Percentiles rank a stretch among this genome's conserved stretches.
These are phyloP conservation scores for Syzygium aromaticum DNA, from an alignment of 345 rosid species.

Conservation along the genomic window DNA sequence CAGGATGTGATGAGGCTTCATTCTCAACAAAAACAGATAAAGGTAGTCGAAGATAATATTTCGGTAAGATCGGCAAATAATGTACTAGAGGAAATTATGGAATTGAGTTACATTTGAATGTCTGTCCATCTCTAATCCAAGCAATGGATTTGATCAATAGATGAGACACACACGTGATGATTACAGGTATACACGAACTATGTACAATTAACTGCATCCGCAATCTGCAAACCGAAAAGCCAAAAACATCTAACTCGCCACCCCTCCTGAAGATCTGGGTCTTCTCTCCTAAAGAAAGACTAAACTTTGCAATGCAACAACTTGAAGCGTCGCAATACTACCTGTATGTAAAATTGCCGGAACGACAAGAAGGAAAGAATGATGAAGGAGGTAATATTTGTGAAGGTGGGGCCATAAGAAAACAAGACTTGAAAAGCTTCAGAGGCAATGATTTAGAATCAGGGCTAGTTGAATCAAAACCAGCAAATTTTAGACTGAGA, in stretches of 20 bases:
- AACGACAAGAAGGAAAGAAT: not conserved
- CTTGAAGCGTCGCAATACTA: not conserved
- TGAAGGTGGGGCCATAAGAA: not conserved
- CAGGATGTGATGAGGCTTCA: not conserved
- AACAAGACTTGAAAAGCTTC: not conserved
- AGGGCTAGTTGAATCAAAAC: not conserved
- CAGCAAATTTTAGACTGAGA: not conserved
- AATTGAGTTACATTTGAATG: not conserved
- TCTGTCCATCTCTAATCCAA: not conserved
- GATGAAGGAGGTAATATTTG: not conserved
- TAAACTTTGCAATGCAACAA: not conserved
- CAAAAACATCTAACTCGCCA: not conserved
- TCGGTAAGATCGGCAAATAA: not conserved
- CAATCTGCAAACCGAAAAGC: not conserved
- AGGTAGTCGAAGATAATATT: not conserved
- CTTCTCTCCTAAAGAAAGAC: not conserved
- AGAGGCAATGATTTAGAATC: not conserved
- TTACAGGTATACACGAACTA: not conserved
- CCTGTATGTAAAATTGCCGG: not conserved
- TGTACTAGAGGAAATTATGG: not conserved
- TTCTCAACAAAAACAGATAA: not conserved
- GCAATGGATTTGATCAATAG: not conserved
- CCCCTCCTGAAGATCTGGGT: not conserved
- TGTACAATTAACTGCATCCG: not conserved
- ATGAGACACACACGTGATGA: not conserved